A percentile compares a stretch with the other conserved stretches of the same genome.
Evolutionary conservation across 139 green algal species (phyloP).

Genomic region (Closterium sp.): DNA sequence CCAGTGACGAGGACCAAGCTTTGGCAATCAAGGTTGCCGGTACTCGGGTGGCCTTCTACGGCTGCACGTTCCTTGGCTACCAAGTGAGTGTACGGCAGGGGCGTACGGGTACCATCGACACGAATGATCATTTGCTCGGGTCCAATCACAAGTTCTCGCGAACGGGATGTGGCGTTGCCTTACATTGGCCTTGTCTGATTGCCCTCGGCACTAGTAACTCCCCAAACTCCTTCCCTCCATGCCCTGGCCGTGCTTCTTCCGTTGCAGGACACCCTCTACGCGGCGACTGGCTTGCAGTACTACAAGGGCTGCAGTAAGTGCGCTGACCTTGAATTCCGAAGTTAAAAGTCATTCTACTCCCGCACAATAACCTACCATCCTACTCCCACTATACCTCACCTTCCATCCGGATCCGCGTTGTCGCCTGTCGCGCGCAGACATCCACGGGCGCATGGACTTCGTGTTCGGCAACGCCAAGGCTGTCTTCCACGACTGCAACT

Average conservation of each 20-base stretch:
- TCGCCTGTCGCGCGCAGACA: not conserved
- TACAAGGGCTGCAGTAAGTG: conserved; percentile 28
- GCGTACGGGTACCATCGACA: no score
- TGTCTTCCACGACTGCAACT: conserved; percentile 5
- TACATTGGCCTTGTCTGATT: not conserved
- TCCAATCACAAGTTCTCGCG: no score
- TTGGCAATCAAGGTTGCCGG: not conserved
- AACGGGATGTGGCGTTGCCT: no score
- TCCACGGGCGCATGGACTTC: conserved; percentile 16
- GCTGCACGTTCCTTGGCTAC: not conserved
- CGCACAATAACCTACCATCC: not conserved
- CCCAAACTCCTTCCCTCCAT: not conserved
- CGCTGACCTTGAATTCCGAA: not conserved
- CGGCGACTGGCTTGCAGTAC: conserved; percentile 8
- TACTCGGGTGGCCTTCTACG: not conserved
- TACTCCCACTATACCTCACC: not conserved
- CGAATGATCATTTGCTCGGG: no score
- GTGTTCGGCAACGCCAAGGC: conserved; percentile 11
- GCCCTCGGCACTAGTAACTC: no score
- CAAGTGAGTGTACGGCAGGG: no score
- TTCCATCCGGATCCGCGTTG: not conserved
- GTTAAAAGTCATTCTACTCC: not conserved
- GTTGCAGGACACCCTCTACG: conserved; percentile 28
- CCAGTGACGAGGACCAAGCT: not conserved
- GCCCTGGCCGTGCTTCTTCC: not conserved